Evolutionary conservation across 169 alveolate species (phyloP).

Genomic region (Plasmodium yoelii): DNA sequence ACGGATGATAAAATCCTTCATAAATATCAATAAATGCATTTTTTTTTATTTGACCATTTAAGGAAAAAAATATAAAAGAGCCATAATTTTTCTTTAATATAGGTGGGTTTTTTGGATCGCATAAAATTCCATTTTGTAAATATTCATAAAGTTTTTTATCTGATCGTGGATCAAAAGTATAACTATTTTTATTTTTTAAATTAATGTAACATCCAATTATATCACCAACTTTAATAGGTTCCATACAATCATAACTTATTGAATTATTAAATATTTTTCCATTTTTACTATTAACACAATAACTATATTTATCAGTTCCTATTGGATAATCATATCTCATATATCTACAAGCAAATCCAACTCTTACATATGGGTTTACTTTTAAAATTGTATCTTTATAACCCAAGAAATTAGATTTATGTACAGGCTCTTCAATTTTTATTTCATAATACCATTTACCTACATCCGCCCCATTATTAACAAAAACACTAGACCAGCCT

Average conservation of each 20-base stretch:
- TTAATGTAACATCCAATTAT: constrained; percentile 83
- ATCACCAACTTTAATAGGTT: constrained; percentile 78
- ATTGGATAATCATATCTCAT: constrained; percentile 88
- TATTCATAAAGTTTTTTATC: constrained; percentile 86
- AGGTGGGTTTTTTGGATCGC: constrained; percentile 89
- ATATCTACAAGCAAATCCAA: constrained; percentile 92
- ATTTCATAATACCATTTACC: constrained; percentile 85
- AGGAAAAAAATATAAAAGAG: constrained; percentile 86
- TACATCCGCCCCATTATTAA: constrained; percentile 60
- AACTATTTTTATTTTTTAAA: constrained; percentile 76
- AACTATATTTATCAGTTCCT: constrained; percentile 81
- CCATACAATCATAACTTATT: constrained; percentile 79
- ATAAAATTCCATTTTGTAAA: constrained; percentile 87
- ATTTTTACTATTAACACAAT: constrained; percentile 75
- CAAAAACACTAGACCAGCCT: constrained; percentile 78
- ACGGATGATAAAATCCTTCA: constrained; percentile 90
- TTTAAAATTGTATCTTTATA: constrained; percentile 31
- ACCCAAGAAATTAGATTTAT: constrained; percentile 58
- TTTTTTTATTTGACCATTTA: constrained; percentile 86
- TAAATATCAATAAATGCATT: constrained; percentile 79
- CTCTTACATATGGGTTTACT: constrained; percentile 77
- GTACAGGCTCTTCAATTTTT: constrained; percentile 66
- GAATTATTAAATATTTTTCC: constrained; percentile 76
- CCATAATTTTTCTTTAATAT: constrained; percentile 75
- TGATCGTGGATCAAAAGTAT: constrained; percentile 86